Base-by-base conservation (phyloP, 1,139 yeast genomes). In the Wickerhamomyces sp. region DNA sequence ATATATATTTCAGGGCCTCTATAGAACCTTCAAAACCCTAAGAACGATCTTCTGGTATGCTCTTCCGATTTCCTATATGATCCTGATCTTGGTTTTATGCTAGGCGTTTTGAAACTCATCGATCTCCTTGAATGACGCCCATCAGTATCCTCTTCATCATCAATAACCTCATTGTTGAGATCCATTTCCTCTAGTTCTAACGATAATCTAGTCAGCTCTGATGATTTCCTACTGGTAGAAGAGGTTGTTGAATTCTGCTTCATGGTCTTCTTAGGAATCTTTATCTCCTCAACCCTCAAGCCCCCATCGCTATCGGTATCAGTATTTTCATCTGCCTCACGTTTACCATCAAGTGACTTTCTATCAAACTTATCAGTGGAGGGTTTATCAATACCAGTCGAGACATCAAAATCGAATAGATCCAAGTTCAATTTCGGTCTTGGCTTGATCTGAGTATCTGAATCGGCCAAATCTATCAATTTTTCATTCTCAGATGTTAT, bases 121-220 rank as follows among this genome's bases (percentile, higher is more conserved):
- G 57, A 50, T 15, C 55, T 31, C 43, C 60, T 45, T 10, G 53
- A 43, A 30, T 35, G 42, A 9, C 47, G 37, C 6, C 33, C 41
- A 29, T 36, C 42, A n/a, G 27, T 34, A 34, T 45, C 46, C 10
- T 48, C 48, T 14, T 41, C 46, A 23, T 13, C 15, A 6, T 15
- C 40, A 38, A 32, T 23, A 6, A 18, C 30, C 4, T 31, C 37
- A 18, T 42, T 39, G 30, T 36, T 29, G 13, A 57, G 39, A 40
- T 58, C 55, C 36, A 58, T 36, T 35, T 58, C 62, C 39, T 57
- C 52, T 18, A 58, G 29, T 33, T 50, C 48, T 18, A 57, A 39
- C 33, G 52, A 50, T 10, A 55, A 35, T 10, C 56, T 41, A 27
- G 49, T 49, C 8, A 57, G 18, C 35, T 57, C 61, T 4, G 46